Percentiles rank a stretch among this genome's conserved stretches.
Evolutionary conservation across 1,284 basidiomycete genomes (phyloP).

Genomic region (Tremellales sp.): DNA sequence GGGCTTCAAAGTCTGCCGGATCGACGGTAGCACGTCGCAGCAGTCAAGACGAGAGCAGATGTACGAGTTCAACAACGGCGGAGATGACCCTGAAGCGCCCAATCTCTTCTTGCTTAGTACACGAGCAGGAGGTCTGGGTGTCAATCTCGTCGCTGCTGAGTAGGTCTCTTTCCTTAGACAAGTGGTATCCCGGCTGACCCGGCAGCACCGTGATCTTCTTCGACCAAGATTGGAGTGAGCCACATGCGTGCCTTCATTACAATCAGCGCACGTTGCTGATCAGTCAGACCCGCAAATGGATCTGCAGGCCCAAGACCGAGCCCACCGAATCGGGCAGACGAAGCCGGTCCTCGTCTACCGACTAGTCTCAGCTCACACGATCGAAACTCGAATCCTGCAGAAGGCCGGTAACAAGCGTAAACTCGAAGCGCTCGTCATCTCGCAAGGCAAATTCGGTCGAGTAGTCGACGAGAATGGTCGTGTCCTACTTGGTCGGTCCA

Average conservation of each 20-base stretch:
- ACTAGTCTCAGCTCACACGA: constrained; percentile 70
- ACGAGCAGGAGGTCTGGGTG: constrained; percentile 83
- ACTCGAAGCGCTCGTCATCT: constrained; percentile 89
- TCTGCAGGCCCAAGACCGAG: constrained; percentile 90
- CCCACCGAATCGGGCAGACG: constrained; percentile 92
- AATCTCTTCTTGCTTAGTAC: constrained; percentile 86
- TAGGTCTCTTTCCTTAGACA: constrained; percentile 46
- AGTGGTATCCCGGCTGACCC: constrained; percentile 3
- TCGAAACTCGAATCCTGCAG: constrained; percentile 88
- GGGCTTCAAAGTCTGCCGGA: constrained; percentile 75
- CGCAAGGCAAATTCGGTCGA: constrained; percentile 77
- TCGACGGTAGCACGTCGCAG: constrained; percentile 79
- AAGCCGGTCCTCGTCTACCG: constrained; percentile 83
- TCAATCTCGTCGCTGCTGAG: constrained; percentile 90
- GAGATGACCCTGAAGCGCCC: constrained; percentile 61
- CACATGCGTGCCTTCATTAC: neutral
- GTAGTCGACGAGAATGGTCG: constrained; percentile 54
- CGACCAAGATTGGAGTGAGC: constrained; percentile 85
- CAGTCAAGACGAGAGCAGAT: constrained; percentile 79
- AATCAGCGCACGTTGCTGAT: neutral
- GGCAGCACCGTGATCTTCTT: constrained; percentile 78
- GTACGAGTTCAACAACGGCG: constrained; percentile 75
- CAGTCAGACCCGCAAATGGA: constrained; percentile 87
- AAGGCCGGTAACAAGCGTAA: constrained; percentile 81
- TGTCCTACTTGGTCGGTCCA: constrained; percentile 50